Conservation (phyloP, 306 rosid genomes). For the Echinosophora koreensis region DNA sequence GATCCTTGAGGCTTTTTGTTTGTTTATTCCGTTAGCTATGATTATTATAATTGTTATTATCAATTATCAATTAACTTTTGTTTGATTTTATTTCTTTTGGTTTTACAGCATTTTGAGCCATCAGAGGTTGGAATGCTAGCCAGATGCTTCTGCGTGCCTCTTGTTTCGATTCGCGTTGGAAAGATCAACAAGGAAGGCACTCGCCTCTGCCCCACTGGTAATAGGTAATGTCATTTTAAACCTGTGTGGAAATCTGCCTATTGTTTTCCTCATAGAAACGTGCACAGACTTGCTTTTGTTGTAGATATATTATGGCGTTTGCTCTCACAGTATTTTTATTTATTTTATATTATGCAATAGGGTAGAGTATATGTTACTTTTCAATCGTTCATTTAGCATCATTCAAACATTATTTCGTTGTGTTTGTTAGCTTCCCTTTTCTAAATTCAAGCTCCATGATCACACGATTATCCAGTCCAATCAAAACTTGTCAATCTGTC, state of each 20-base stretch:
- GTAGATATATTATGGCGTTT: neutral
- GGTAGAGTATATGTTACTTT: neutral
- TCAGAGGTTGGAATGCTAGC: slow-evolving; percentile 95
- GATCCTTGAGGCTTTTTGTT: neutral
- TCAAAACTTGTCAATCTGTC: neutral
- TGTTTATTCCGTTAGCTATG: neutral
- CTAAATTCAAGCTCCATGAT: neutral
- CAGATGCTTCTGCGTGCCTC: slow-evolving; percentile 97
- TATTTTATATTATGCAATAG: neutral
- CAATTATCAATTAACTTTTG: neutral
- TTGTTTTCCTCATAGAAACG: neutral
- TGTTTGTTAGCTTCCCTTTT: neutral
- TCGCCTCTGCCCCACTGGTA: slow-evolving; percentile 70
- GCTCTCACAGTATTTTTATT: neutral
- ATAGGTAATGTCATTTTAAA: slow-evolving; percentile 65
- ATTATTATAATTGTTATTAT: neutral
- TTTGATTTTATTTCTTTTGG: neutral
- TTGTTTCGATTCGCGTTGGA: slow-evolving; percentile 93
- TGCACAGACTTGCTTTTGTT: slow-evolving; percentile 7
- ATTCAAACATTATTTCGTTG: neutral
- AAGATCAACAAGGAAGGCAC: slow-evolving; percentile 77
- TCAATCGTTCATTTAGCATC: neutral
- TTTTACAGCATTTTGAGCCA: slow-evolving; percentile 90
- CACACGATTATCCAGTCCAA: no score
- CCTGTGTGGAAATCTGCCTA: neutral